A percentile compares a stretch with the other conserved stretches of the same genome.
Conservation (phyloP, 768 basidiomycete species). For the Coprinopsis marcescibilis region DNA sequence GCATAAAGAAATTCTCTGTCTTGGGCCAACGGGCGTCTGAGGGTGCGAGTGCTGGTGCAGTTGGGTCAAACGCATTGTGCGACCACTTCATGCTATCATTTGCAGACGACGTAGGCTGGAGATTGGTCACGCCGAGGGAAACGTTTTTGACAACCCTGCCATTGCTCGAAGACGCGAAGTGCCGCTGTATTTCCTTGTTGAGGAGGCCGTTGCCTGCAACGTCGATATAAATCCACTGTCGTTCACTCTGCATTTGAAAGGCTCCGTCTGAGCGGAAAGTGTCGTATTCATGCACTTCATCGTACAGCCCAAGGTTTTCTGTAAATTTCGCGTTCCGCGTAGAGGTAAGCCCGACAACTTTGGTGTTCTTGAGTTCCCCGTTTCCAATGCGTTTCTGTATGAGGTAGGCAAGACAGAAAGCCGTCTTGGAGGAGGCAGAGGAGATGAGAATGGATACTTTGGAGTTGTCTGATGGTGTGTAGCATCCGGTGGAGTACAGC, state of each 20-base stretch:
- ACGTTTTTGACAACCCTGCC: constrained; percentile 35
- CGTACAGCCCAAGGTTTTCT: constrained; percentile 45
- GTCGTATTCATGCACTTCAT: constrained; percentile 53
- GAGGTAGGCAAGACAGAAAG: constrained; percentile 62
- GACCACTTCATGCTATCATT: constrained; percentile 31
- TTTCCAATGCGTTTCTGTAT: constrained; percentile 39
- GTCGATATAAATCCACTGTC: constrained; percentile 57
- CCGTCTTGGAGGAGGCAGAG: constrained; percentile 69
- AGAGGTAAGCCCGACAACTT: constrained; percentile 59
- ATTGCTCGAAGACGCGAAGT: constrained; percentile 35
- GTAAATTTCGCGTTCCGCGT: constrained; percentile 51
- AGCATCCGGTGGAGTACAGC: constrained; percentile 41
- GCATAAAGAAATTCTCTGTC: constrained; percentile 60
- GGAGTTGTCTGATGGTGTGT: constrained; percentile 39
- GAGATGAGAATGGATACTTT: constrained; percentile 44
- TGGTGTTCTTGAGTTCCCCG: constrained; percentile 24
- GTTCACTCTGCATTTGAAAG: constrained; percentile 22
- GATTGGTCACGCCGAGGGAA: constrained; percentile 50
- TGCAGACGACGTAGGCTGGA: constrained; percentile 39
- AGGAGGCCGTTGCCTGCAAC: constrained; percentile 52
- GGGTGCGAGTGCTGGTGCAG: constrained; percentile 4
- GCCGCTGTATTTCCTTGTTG: constrained; percentile 37
- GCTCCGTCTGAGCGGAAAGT: constrained; percentile 27
- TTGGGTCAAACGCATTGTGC: constrained; percentile 27
- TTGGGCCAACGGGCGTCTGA: constrained; percentile 24